These are phyloP conservation scores for Glonium stellatum DNA, from an alignment of 495 filamentous ascomycete genomes.

Conservation along the genomic window DNA sequence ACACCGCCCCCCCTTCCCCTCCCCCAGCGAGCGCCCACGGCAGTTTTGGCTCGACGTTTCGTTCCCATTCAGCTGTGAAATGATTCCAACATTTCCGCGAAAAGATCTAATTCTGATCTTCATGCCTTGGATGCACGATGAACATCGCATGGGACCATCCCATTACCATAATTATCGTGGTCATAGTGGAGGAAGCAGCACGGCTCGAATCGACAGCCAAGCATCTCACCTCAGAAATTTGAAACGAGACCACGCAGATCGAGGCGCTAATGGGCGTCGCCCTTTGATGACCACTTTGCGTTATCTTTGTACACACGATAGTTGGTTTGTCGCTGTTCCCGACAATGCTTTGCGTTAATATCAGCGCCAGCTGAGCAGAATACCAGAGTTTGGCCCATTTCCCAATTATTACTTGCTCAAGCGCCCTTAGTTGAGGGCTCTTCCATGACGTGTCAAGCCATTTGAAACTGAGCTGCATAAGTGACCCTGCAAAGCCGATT, in stretches of 20 bases:
- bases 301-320: neutral
- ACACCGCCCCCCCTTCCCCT: slow-evolving; percentile 24
- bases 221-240: slow-evolving; percentile 2
- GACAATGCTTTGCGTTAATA: neutral
- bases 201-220: neutral
- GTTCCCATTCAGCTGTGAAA: neutral
- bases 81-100: neutral
- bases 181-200: neutral
- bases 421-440: neutral
- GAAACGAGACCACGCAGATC: slow-evolving; percentile 3
- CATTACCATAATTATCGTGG: neutral
- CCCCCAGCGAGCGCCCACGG: too few species aligned
- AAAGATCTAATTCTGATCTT: slow-evolving; percentile 11
- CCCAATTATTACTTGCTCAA: neutral
- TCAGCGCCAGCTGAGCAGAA: neutral
- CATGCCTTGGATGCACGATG: slow-evolving; percentile 17
- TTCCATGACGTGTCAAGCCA: slow-evolving; percentile 4
- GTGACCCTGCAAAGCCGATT: neutral
- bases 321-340: neutral
- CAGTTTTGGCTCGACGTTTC: neutral
- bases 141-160: neutral
- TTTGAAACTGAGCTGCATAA: slow-evolving; percentile 4
- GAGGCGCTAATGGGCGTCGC: neutral
- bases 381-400: neutral
- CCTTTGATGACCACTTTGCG: neutral